Evolutionary conservation across 805 yeast genomes (phyloP).

Genomic region (Sugiyamaella chiloensis): DNA sequence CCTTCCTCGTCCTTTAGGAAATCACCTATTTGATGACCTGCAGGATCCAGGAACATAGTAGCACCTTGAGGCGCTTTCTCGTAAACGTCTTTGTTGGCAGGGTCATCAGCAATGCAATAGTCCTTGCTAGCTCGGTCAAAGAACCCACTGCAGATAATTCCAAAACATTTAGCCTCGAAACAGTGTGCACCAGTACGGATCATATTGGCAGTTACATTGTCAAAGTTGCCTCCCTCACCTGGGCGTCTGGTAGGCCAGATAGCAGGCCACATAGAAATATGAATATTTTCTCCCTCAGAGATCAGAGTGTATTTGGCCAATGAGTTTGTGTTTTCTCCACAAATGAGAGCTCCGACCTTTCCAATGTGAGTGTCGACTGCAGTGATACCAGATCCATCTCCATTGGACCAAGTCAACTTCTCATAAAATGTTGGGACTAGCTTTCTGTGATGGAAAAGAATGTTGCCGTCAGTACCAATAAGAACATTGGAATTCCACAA

Average conservation of each 20-base stretch:
- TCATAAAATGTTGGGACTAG: slow-evolving; percentile 27
- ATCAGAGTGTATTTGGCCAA: slow-evolving; percentile 28
- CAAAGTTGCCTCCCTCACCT: slow-evolving; percentile 8
- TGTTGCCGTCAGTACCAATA: slow-evolving; percentile 23
- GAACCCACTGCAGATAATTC: slow-evolving; percentile 26
- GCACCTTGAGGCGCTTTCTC: slow-evolving; percentile 25
- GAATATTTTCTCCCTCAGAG: slow-evolving; percentile 28
- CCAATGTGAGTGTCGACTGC: slow-evolving; percentile 26
- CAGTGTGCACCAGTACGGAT: slow-evolving; percentile 29
- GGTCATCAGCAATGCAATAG: slow-evolving; percentile 28
- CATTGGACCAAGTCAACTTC: slow-evolving; percentile 27
- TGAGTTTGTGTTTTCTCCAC: slow-evolving; percentile 29
- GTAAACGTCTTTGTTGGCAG: slow-evolving; percentile 23
- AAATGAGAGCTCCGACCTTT: slow-evolving; percentile 26
- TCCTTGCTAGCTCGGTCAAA: slow-evolving; percentile 24
- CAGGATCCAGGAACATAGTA: slow-evolving; percentile 26
- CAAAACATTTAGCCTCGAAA: slow-evolving; percentile 29
- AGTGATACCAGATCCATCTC: slow-evolving; percentile 26
- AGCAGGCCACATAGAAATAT: slow-evolving; percentile 29
- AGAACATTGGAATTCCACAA: slow-evolving; percentile 29
- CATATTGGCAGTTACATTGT: slow-evolving; percentile 26
- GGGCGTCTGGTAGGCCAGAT: slow-evolving; percentile 20
- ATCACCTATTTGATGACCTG: slow-evolving; percentile 29
- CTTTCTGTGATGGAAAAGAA: slow-evolving; percentile 26
- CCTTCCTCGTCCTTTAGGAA: slow-evolving; percentile 26